Base-by-base conservation (phyloP, 2,329 filamentous ascomycete species). In the Colletotrichum brevisporum region DNA sequence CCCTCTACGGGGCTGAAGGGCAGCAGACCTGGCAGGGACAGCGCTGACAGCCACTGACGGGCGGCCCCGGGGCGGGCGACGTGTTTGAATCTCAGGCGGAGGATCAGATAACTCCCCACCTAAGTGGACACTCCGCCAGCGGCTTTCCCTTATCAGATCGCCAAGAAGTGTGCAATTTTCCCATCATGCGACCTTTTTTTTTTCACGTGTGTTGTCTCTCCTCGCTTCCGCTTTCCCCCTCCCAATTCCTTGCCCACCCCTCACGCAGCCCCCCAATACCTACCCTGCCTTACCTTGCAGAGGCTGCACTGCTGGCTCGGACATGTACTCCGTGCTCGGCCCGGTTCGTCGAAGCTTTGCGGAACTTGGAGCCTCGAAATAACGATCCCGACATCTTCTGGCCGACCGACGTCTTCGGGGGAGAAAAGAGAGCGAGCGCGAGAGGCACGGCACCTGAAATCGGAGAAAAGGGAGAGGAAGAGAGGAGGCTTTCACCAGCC, bases 71-170 rank as follows among this genome's bases (percentile, higher is more conserved):
- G 45, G 26, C n/a, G 55, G 8, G 45, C 43, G 45, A 26, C 48
- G 58, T 54, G 59, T 36, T 62, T 62, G 48, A 54, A 45, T 62
- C 27, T 55, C 41, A 63, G 50, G 50, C 51, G 52, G 50, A 12
- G 60, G 60, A 63, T 63, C 60, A 39, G 54, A 60, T 59, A 48
- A 48, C 47, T 31, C 48, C 56, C 63, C 39, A 51, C 55, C 15
- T 43, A n/a, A 26, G 21, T 50, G 47, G 47, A 13, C 16, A 50
- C 47, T 50, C 2, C 18, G n/a, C 18, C 5, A 12, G 47, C n/a
- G 24, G 27, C 61, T 54, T 66, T 69, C 31, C 66, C 66, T 69
- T 69, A 69, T 69, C 66, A 69, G 66, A 69, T 66, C 54, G 55
- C 61, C 61, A 60, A 65, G 61, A 50, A 27, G 27, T 9, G 8